Base-by-base conservation (phyloP, 2,329 filamentous ascomycete genomes). In the Monilinia vaccinii-corymbosi region DNA sequence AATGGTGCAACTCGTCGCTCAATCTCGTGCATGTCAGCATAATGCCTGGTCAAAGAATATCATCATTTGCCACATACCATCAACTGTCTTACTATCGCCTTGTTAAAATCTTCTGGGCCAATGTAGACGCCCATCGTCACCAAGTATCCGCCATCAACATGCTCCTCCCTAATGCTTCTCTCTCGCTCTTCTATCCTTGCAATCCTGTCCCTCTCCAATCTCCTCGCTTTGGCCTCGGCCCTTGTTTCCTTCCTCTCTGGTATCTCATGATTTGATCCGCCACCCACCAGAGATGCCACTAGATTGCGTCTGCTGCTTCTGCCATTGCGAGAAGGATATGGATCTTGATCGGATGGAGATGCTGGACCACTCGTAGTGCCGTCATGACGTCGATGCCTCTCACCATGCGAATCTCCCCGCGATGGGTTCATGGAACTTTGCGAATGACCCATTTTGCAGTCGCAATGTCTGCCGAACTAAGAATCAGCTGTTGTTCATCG, bases 101-200 rank as follows among this genome's bases (percentile, higher is more conserved):
- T 97, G 78, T 84, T 96, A 72, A 93, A 99, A 74, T 99, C 94
- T 74, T 99, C 94, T 0, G 85, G 78, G 0, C 93, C 92, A 25
- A 90, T 93, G 71, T 99, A 99, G 53, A 92, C 89, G 40, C 94
- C 94, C 71, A 96, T 83, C 0, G 94, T 99, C 36, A 99, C 94
- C 51, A 99, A 77, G 75, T 87, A 99, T 25, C 94, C 94, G 23
- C 94, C 94, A 73, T 99, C 94, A 3, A 97, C 88, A 72, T 92
- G 85, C 72, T 99, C 94, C 68, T 97, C 92, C 64, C 80, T 85
- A 76, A 97, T 85, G 71, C 94, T 99, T 65, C 88, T 82, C 73
- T 96, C 92, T 51, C 94, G 84, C 73, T 99, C 94, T 72, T 91
- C 91, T 47, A 87, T 75, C 61, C 94, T 81, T 42, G 83, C 80